A percentile compares a stretch with the other conserved stretches of the same genome.
phyloP scores from a whole-genome alignment of 2,329 filamentous ascomycete species.

The Pseudophaeomoniella oleicola region DNA sequence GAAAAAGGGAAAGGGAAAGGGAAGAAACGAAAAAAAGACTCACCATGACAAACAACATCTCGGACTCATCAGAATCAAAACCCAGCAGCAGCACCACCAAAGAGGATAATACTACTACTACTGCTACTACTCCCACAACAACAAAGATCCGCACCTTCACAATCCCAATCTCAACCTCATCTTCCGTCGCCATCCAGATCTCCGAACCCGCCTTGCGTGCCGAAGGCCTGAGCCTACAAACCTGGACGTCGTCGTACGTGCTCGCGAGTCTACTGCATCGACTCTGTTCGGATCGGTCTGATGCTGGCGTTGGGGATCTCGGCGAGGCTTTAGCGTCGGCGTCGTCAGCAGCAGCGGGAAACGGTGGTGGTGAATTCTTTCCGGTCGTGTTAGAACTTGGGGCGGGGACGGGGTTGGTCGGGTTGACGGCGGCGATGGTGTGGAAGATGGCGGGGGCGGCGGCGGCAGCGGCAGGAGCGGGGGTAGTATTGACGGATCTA shows the following conservation, averaged over 20 bases:
- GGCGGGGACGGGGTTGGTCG: slow-evolving; percentile 77
- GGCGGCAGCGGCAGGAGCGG: slow-evolving; percentile 50
- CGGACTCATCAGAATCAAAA: no score
- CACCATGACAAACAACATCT: no score
- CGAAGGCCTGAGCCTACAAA: slow-evolving; percentile 80
- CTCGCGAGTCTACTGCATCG: slow-evolving; percentile 56
- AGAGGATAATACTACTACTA: not conserved
- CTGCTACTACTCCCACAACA: not conserved
- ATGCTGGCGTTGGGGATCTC: slow-evolving; percentile 2
- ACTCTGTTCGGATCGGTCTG: slow-evolving; percentile 8
- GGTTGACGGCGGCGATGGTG: slow-evolving; percentile 64
- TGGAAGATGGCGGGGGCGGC: slow-evolving; percentile 53
- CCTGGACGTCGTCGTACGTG: slow-evolving; percentile 83
- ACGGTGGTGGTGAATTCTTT: slow-evolving; percentile 2
- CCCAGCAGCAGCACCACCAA: not conserved
- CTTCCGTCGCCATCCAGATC: slow-evolving; percentile 51
- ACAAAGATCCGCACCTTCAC: slow-evolving; percentile 44
- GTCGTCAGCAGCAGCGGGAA: no score
- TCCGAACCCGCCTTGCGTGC: slow-evolving; percentile 76
- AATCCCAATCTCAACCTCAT: slow-evolving; percentile 32
- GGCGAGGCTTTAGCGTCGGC: no score
- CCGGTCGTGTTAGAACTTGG: slow-evolving; percentile 59
- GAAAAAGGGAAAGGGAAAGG: not conserved
- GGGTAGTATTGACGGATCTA: slow-evolving; percentile 70
- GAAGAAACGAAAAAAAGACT: no score